Conservation (phyloP, 2,329 filamentous ascomycete species). For the Nigrospora sphaerica region DNA sequence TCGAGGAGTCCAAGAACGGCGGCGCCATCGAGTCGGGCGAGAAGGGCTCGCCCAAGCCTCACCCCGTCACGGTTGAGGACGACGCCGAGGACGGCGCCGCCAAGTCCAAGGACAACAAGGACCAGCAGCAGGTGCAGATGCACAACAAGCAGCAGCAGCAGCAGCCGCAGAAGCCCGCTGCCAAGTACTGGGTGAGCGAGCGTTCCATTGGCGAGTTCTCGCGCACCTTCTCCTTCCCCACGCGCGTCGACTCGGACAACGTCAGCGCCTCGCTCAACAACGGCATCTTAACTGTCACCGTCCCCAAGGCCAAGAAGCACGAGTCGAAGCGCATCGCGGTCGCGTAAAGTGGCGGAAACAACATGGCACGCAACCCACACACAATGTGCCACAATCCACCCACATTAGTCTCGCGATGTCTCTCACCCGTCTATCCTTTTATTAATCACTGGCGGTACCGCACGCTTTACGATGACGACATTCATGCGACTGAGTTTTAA, state of each 20-base stretch:
- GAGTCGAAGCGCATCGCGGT: constrained; percentile 49
- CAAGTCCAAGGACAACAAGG: constrained; percentile 11
- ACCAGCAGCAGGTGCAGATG: constrained; percentile 18
- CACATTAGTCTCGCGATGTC: no score
- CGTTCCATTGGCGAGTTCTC: constrained; percentile 61
- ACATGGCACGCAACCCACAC: no score
- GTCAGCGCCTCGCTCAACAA: constrained; percentile 59
- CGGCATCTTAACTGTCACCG: constrained; percentile 55
- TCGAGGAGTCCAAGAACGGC: constrained; percentile 30
- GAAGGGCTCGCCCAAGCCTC: constrained; percentile 25
- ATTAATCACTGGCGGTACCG: no score
- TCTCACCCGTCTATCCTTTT: no score
- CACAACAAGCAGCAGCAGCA: constrained; percentile 10
- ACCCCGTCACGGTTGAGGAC: constrained; percentile 62
- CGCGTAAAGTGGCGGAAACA: constrained; percentile 26
- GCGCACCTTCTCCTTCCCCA: constrained; percentile 62
- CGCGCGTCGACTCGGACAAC: constrained; percentile 52
- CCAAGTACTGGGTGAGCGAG: constrained; percentile 66
- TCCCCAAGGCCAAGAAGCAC: constrained; percentile 60
- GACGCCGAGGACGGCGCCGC: constrained; percentile 28
- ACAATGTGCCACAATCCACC: no score
- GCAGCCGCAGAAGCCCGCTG: constrained; percentile 12
- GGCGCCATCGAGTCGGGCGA: constrained; percentile 34
- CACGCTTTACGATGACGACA: no score
- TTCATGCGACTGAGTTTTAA: no score